Evolutionary conservation across 2,329 filamentous ascomycete species (phyloP).

Genomic region (Didymella pomorum): DNA sequence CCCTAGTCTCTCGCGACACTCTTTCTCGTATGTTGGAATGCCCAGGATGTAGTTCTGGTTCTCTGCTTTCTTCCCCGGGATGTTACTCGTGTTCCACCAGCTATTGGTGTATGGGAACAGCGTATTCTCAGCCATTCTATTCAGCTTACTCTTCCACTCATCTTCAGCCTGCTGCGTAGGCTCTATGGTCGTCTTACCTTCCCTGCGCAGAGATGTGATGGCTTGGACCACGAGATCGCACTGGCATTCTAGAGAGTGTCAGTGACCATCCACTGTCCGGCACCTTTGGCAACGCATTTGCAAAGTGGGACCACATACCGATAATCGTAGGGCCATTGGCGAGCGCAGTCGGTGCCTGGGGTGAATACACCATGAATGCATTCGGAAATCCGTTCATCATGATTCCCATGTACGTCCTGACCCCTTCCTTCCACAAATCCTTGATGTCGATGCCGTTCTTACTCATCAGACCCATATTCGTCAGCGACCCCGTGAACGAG

Average conservation of each 20-base stretch:
- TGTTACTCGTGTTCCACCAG: slow-evolving; percentile 55
- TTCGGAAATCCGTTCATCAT: slow-evolving; percentile 51
- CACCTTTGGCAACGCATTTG: neutral
- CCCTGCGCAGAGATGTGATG: slow-evolving; percentile 42
- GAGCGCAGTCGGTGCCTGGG: slow-evolving; percentile 55
- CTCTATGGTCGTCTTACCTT: slow-evolving; percentile 46
- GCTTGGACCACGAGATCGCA: slow-evolving; percentile 51
- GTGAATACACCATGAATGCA: slow-evolving; percentile 52
- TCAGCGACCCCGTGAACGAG: slow-evolving; percentile 48
- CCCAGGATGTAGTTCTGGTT: slow-evolving; percentile 52
- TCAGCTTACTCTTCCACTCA: slow-evolving; percentile 50
- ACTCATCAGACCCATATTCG: slow-evolving; percentile 43
- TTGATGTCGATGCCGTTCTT: slow-evolving; percentile 43
- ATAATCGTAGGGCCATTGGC: slow-evolving; percentile 55
- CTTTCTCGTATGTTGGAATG: slow-evolving; percentile 32
- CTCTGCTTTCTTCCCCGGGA: slow-evolving; percentile 54
- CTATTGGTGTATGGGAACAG: slow-evolving; percentile 49
- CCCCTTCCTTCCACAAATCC: slow-evolving; percentile 51
- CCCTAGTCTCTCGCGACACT: slow-evolving; percentile 29
- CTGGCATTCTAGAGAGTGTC: slow-evolving; percentile 43
- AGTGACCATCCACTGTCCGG: neutral
- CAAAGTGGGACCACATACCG: slow-evolving; percentile 20
- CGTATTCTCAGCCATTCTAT: slow-evolving; percentile 43
- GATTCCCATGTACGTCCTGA: slow-evolving; percentile 52
- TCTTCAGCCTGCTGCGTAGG: slow-evolving; percentile 50